Evolutionary conservation across 352 stramenopile genomes (phyloP).

Genomic region (Albugo candida): DNA sequence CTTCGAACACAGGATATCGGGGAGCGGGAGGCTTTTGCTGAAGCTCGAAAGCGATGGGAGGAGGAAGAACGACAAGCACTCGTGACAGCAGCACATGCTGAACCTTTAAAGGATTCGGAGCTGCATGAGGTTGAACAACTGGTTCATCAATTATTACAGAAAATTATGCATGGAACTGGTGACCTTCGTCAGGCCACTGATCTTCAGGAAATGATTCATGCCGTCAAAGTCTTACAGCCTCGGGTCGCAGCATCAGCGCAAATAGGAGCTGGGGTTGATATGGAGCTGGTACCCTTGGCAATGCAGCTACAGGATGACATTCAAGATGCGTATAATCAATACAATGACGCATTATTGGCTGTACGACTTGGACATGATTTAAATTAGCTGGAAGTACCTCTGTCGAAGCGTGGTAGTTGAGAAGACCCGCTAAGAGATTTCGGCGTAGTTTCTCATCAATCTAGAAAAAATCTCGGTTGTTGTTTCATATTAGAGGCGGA

Average conservation of each 20-base stretch:
- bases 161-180: constrained; percentile 77
- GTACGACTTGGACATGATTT: constrained; percentile 71
- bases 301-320: constrained; percentile 84
- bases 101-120: constrained; percentile 71
- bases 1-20: constrained; percentile 73
- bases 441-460: no score
- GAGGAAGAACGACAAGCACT: constrained; percentile 75
- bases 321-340: constrained; percentile 80
- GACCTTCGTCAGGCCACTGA: constrained; percentile 77
- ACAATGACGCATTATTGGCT: constrained; percentile 76
- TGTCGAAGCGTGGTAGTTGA: no score
- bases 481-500: no score
- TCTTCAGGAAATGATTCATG: constrained; percentile 81
- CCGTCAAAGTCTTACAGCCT: constrained; percentile 73
- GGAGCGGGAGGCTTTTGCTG: constrained; percentile 72
- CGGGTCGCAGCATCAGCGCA: constrained; percentile 64
- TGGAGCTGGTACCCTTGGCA: constrained; percentile 74
- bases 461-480: no score
- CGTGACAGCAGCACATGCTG: constrained; percentile 60
- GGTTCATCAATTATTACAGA: constrained; percentile 72
- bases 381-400: constrained; percentile 19
- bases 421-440: no score
- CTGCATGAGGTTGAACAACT: constrained; percentile 78
- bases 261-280: constrained; percentile 74
- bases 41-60: constrained; percentile 74